Base-by-base conservation (phyloP, 2,329 filamentous ascomycete genomes). In the Ceratocystis cacaofunesta region DNA sequence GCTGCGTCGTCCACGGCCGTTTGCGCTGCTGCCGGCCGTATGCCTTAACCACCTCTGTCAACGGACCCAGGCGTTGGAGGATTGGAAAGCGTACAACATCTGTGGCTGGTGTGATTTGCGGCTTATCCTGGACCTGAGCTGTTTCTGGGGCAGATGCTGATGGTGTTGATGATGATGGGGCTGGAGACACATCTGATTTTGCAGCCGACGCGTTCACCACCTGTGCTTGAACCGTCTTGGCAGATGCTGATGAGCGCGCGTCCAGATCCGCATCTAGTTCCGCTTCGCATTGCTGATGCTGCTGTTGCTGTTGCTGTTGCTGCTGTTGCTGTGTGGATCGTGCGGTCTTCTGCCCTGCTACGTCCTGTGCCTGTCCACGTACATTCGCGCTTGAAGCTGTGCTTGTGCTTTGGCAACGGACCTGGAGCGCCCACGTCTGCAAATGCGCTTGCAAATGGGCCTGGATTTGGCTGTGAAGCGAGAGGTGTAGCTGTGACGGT, bases 1-100 rank as follows among this genome's bases (percentile, higher is more conserved):
- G 74, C 77, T 96, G 92, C 8, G 90, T 95, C n/a, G 81, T 76
- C 72, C 90, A 89, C 0, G 92, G 92, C 62, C 86, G 79, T 62
- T 82, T 80, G 63, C 83, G 78, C 75, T 96, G 90, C 60, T 85
- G 82, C 25, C 85, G 81, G 17, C 82, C 85, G 72, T 94, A 96
- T 0, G 80, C 80, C 69, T 79, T 74, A 22, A 79, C 79, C 0
- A 76, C 75, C 43, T 76, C 75, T 2, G 82, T 84, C 65, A 86
- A 66, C 2, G 82, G 83, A 0, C 83, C 83, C 1, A 86, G 75
- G 0, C 82, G 77, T 70, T 81, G 78, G 82, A 82, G 85, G 50
- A 85, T 69, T 2, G 80, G 43, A 3, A 61, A 17, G 32, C 15
- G 57, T 7, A 61, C 28, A n/a, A 61, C 43, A 1, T 30, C 57